Conservation (phyloP, 169 alveolate species). For the Plasmodium inui region DNA sequence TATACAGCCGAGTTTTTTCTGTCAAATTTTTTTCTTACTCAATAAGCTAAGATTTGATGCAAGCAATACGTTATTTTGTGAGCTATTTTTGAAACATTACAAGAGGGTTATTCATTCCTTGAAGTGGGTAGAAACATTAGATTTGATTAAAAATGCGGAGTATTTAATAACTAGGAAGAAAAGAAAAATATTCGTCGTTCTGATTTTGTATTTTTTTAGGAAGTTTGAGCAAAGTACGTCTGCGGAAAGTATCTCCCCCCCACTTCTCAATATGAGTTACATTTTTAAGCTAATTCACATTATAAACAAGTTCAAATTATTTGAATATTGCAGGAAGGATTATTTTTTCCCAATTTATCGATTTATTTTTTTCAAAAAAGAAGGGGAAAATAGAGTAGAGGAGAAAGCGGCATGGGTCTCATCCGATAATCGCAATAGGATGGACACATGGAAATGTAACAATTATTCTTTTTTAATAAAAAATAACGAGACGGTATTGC, state of each 20-base stretch:
- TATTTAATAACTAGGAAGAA: slow-evolving; percentile 60
- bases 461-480: slow-evolving; percentile 39
- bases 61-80: slow-evolving; percentile 25
- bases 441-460: not conserved
- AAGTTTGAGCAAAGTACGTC: slow-evolving; percentile 17
- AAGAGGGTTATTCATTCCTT: slow-evolving; percentile 33
- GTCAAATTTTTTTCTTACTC: slow-evolving; percentile 60
- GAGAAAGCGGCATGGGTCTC: not conserved
- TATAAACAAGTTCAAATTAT: slow-evolving; percentile 57
- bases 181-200: slow-evolving; percentile 47
- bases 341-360: slow-evolving; percentile 40
- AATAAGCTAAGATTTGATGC: slow-evolving; percentile 66
- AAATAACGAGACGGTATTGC: slow-evolving; percentile 19
- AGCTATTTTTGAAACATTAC: slow-evolving; percentile 68
- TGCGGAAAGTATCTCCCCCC: not conserved
- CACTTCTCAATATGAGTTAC: slow-evolving; percentile 3
- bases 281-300: slow-evolving; percentile 52
- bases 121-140: slow-evolving; percentile 25
- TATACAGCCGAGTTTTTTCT: slow-evolving; percentile 31
- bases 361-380: slow-evolving; percentile 13
- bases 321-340: slow-evolving; percentile 50
- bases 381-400: not conserved
- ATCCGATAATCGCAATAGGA: not conserved
- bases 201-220: slow-evolving; percentile 52
- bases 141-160: slow-evolving; percentile 56